Percentiles rank a stretch among this genome's conserved stretches.
These are phyloP conservation scores for Mycosphaerella arachidis DNA, from an alignment of 2,329 filamentous ascomycete species.

Conservation along the genomic window DNA sequence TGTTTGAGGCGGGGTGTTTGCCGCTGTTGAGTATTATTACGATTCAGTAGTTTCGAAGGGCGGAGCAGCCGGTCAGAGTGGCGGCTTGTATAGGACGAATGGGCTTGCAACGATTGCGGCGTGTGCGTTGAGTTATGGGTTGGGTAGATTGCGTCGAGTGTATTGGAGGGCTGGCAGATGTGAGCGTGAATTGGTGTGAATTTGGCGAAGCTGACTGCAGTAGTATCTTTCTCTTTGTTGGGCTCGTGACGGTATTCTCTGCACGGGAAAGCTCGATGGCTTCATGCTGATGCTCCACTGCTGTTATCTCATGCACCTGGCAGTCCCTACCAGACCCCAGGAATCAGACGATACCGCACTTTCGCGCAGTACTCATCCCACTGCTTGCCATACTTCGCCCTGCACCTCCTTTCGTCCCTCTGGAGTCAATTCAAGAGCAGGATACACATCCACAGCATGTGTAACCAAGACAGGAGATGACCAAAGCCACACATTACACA, in stretches of 20 bases:
- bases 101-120: constrained; percentile 25
- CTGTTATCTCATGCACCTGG: too few species aligned
- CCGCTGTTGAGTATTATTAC: constrained; percentile 57
- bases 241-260: constrained; percentile 60
- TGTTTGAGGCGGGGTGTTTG: constrained; percentile 62
- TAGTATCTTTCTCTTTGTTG: constrained; percentile 58
- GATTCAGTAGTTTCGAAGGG: constrained; percentile 26
- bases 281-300: too few species aligned
- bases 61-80: constrained; percentile 26
- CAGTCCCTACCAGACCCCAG: constrained; percentile 9
- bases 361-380: constrained; percentile 19
- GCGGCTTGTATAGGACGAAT: constrained; percentile 26
- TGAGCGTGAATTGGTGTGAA: constrained; percentile 47
- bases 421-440: constrained; percentile 8
- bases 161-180: constrained; percentile 33
- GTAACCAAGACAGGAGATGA: constrained; percentile 14
- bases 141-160: constrained; percentile 18
- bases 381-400: constrained; percentile 17
- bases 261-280: too few species aligned
- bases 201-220: constrained; percentile 47
- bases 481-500: constrained; percentile 15
- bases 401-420: constrained; percentile 18
- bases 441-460: constrained; percentile 17
- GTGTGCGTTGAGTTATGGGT: constrained; percentile 18
- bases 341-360: constrained; percentile 17